Evolutionary conservation across 106 monocot genomes (phyloP), one percentile per base, ranked within the genome.

Genomic region (Dendrobium catenatum): DNA sequence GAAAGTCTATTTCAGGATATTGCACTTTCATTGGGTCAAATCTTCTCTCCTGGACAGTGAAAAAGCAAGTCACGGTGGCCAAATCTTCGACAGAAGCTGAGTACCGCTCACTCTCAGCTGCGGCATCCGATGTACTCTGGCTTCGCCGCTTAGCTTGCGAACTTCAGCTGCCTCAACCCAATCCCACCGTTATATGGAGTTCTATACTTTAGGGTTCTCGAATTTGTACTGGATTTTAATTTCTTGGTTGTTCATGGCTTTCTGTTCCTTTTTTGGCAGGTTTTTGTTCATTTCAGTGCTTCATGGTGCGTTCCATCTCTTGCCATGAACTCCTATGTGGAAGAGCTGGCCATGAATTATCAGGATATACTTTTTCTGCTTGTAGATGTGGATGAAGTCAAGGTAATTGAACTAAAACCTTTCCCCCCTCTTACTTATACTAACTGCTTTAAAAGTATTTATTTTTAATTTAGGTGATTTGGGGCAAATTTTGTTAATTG

Each of bases 301-400:
- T 87, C 91, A 79, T 96, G 93, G 93, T 96, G 93, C 77, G 88
- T 91, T 4, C 93, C 96, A 73, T 96, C 93, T 18, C 83, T 93
- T 43, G 86, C 96, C 79, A 90, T 93, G 96, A 91, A 96, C 83
- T 74, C 88, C n/a, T 84, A 68, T 81, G 79, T 91, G 68, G 93
- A 93, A 77, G 91, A 90, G 42, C 81, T 96, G 47, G 91, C 93
- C 9, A 68, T 77, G 73, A 87, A 44, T 24, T 74, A 90, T 64
- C 88, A 70, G 13, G 83, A 91, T 42, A 55, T 91, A 31, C 77
- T 87, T 55, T 96, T 93, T 84, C 85, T 93, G 27, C 15, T 80
- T 59, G 90, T 93, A 6, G 96, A 96, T 87, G 96, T 96, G 17
- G 96, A 96, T 85, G 93, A 91, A 18, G 87, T 85, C 31, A 90